A percentile compares a stretch with the other conserved stretches of the same genome.
Conservation (phyloP, 2,329 filamentous ascomycete genomes). For the Fusarium protoensiforme region DNA sequence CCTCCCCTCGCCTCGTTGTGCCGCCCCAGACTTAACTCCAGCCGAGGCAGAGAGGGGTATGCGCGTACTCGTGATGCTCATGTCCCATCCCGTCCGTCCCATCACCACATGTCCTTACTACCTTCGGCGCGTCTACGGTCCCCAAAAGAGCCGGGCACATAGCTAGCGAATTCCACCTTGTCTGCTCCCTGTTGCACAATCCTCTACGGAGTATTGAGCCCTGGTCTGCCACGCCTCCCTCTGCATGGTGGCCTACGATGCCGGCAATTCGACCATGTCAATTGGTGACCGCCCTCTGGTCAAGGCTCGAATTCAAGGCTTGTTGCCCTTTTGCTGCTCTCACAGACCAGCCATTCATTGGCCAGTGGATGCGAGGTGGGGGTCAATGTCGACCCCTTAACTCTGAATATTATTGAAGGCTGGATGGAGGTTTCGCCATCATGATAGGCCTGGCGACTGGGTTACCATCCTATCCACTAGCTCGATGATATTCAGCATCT, state of each 20-base stretch:
- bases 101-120: background rate
- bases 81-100: background rate
- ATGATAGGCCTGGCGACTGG: background rate
- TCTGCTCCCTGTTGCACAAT: background rate
- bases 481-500: slow-evolving; percentile 1
- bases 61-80: slow-evolving; percentile 3
- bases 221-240: slow-evolving; percentile 3
- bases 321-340: background rate
- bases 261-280: slow-evolving; percentile 12
- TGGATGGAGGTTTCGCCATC: background rate
- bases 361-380: background rate
- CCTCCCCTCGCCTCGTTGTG: background rate
- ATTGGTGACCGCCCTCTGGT: slow-evolving; percentile 3
- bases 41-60: slow-evolving; percentile 2
- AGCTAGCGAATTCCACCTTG: background rate
- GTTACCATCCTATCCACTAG: background rate
- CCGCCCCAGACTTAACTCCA: background rate
- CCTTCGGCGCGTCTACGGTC: background rate
- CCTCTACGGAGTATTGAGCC: background rate
- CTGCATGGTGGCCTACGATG: slow-evolving; percentile 10
- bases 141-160: background rate
- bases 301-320: slow-evolving; percentile 2
- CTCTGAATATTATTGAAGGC: background rate
- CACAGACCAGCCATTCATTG: background rate
- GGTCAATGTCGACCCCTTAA: background rate